Conservation (phyloP, 1,139 yeast species). For the Pichia inconspicua region DNA sequence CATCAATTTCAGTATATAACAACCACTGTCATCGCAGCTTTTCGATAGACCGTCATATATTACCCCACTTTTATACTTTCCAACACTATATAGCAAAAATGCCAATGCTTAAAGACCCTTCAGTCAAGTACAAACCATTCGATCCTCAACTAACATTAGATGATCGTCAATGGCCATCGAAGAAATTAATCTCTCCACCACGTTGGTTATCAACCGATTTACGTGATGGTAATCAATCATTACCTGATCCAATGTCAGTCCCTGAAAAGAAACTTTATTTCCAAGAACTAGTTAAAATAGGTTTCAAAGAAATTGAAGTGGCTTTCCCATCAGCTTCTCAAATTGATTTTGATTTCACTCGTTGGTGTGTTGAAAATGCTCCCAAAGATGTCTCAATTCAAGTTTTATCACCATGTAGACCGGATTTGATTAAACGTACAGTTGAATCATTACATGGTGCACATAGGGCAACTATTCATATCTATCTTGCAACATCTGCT, state of each 20-base stretch:
- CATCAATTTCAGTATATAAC: too few relatives aligned
- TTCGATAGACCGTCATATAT: too few relatives aligned
- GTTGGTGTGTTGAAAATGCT: slow-evolving; percentile 85
- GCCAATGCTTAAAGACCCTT: slow-evolving; percentile 64
- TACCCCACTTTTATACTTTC: neutral
- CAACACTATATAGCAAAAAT: slow-evolving; percentile 6
- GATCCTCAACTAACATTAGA: slow-evolving; percentile 54
- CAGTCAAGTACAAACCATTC: slow-evolving; percentile 65
- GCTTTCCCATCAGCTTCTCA: slow-evolving; percentile 96
- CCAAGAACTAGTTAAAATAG: slow-evolving; percentile 76
- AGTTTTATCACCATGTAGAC: slow-evolving; percentile 88
- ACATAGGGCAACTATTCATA: slow-evolving; percentile 81
- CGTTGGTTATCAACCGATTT: slow-evolving; percentile 95
- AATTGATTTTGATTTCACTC: slow-evolving; percentile 90
- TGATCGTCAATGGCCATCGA: slow-evolving; percentile 83
- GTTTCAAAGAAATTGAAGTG: slow-evolving; percentile 95
- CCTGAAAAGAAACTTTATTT: slow-evolving; percentile 86
- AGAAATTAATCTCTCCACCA: slow-evolving; percentile 70
- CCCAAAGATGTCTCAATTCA: slow-evolving; percentile 92
- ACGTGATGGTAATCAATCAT: slow-evolving; percentile 94
- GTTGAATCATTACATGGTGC: slow-evolving; percentile 87
- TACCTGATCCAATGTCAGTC: slow-evolving; percentile 94
- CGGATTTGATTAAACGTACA: slow-evolving; percentile 79
- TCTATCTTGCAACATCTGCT: slow-evolving; percentile 87
- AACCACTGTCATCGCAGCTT: too few relatives aligned